Base-by-base conservation (phyloP, 73 alveolate species). In the Diophrys appendiculata region DNA sequence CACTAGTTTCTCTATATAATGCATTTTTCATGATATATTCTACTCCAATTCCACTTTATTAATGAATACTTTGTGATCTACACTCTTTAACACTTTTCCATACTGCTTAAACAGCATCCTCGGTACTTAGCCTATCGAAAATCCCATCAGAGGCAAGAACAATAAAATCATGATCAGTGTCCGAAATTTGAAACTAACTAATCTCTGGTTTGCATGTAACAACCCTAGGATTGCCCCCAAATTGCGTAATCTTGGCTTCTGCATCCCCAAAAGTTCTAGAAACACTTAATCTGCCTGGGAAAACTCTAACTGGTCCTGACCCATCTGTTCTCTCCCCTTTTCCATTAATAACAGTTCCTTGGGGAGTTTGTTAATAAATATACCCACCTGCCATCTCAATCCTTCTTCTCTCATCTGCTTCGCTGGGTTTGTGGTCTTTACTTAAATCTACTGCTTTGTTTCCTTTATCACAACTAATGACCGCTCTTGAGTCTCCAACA, bases 401-500 rank as follows among this genome's bases (percentile, higher is more conserved):
- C 80, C 99, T 82, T 72, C 93, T 81, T 86, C 91, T 82, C 78
- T 97, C 99, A 24, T 72, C 73, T 82, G 95, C 98, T 77, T 96
- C 99, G 53, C 96, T 83, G 13, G 99, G 99, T 53, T 97, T 94
- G 87, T 97, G 99, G 86, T 97, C 99, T 65, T 95, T 78, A 8
- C 98, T 93, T 67, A 97, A 88, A 13, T 96, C 90, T 68, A 85
- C 86, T 56, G 88, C 84, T 67, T 90, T 91, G 65, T 80, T 77
- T 11, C 98, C 98, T 31, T 77, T 76, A 56, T 92, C 80, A 65
- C 86, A 83, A 68, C 97, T 82, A 75, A 95, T 82, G 29, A 97
- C 91, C 25, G 99, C 99, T 68, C 99, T 86, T 26, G 97, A 87
- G 77, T 97, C 99, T n/a, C 99, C 99, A 31, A 97, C 98, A 75